Percentiles rank a stretch among this genome's conserved stretches.
Evolutionary conservation across 805 yeast species (phyloP).

Genomic region (Candida maesae): DNA sequence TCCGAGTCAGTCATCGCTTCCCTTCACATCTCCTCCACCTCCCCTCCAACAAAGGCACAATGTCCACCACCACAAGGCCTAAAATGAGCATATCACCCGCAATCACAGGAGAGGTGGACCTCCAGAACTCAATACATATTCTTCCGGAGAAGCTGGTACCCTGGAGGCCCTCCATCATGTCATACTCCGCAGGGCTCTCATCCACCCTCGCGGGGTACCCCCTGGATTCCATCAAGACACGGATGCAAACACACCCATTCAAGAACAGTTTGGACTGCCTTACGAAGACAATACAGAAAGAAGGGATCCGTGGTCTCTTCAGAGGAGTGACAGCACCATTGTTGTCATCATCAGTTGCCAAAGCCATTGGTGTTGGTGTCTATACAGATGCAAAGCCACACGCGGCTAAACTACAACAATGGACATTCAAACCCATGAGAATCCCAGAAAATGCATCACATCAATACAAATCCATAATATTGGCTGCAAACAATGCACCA

Average conservation of each 20-base stretch:
- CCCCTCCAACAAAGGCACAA: not conserved
- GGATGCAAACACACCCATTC: conserved; percentile 78
- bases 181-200: conserved; percentile 58
- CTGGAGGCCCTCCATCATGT: conserved; percentile 54
- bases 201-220: conserved; percentile 80
- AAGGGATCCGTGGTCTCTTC: conserved; percentile 68
- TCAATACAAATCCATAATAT: conserved; percentile 6
- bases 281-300: conserved; percentile 47
- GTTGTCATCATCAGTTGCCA: conserved; percentile 58
- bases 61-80: conserved; percentile 6
- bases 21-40: not conserved
- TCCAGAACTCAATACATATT: conserved; percentile 41
- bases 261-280: conserved; percentile 56
- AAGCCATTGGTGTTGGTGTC: conserved; percentile 62
- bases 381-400: conserved; percentile 54
- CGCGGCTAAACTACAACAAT: conserved; percentile 23
- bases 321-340: conserved; percentile 77
- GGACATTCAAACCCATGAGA: conserved; percentile 18
- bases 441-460: conserved; percentile 10
- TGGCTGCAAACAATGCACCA: conserved; percentile 40
- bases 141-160: conserved; percentile 49
- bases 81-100: conserved; percentile 37
- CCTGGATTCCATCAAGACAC: conserved; percentile 78
- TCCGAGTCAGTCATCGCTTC: no score
- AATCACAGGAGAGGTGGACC: conserved; percentile 52